Evolutionary conservation across 2,329 filamentous ascomycete genomes (phyloP).

Genomic region (Alternaria ethzedia): DNA sequence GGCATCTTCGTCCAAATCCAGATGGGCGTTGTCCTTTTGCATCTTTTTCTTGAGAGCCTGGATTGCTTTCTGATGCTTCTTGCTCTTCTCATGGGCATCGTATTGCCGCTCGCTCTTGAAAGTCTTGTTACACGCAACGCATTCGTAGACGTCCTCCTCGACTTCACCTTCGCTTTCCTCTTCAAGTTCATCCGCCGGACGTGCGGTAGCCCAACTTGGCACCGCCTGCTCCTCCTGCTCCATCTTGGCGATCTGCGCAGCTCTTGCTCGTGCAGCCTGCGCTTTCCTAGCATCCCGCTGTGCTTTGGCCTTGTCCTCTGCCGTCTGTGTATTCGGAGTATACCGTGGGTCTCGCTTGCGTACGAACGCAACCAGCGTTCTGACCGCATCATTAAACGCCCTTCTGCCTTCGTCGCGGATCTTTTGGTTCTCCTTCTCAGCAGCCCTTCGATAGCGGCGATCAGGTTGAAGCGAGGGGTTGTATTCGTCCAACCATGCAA

Average conservation of each 20-base stretch:
- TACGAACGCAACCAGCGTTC: constrained; percentile 84
- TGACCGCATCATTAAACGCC: constrained; percentile 92
- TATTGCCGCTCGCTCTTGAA: constrained; percentile 94
- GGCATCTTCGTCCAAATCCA: constrained; percentile 55
- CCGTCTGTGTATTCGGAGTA: constrained; percentile 75
- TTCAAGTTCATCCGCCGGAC: constrained; percentile 61
- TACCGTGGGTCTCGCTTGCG: constrained; percentile 91
- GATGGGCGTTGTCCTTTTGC: constrained; percentile 74
- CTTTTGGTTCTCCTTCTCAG: constrained; percentile 95
- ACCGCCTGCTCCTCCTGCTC: constrained; percentile 67
- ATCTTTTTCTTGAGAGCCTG: constrained; percentile 82
- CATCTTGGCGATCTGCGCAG: constrained; percentile 78
- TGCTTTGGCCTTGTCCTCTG: constrained; percentile 79
- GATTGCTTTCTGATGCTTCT: constrained; percentile 90
- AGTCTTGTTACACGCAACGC: constrained; percentile 67
- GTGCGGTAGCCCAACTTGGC: constrained; percentile 76
- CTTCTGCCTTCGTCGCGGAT: constrained; percentile 79
- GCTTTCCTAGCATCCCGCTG: constrained; percentile 80
- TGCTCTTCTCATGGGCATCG: constrained; percentile 91
- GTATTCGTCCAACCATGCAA: constrained; percentile 88
- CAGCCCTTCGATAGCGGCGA: constrained; percentile 77
- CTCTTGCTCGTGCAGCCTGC: constrained; percentile 82
- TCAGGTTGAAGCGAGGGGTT: constrained; percentile 86
- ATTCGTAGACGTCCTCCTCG: constrained; percentile 63
- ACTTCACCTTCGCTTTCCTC: constrained; percentile 61